A percentile compares a stretch with the other conserved stretches of the same genome.
Evolutionary conservation across 2,329 filamentous ascomycete species (phyloP).

Genomic region (Epichloe coenophiala): DNA sequence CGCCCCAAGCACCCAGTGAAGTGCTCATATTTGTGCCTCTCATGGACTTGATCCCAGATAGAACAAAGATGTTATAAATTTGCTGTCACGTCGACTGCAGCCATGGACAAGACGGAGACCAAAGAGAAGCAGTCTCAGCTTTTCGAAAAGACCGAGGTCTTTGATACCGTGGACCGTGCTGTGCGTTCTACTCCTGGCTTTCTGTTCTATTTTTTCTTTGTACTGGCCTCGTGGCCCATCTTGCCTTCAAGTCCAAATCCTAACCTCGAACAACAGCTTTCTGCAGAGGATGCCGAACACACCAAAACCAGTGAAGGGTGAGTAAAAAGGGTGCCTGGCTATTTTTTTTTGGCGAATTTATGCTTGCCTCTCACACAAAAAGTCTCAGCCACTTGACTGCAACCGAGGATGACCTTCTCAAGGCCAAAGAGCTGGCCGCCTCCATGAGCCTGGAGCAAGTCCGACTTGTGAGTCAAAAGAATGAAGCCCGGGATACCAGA

Average conservation of each 20-base stretch:
- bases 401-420: slow-evolving; percentile 31
- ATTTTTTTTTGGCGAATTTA: background rate
- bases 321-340: background rate
- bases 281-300: background rate
- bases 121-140: background rate
- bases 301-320: background rate
- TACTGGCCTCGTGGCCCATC: too few species aligned
- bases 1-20: background rate
- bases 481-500: background rate
- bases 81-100: background rate
- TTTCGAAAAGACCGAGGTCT: background rate
- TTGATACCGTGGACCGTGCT: background rate
- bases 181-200: background rate
- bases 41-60: background rate
- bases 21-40: background rate
- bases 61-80: background rate
- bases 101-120: slow-evolving; percentile 1
- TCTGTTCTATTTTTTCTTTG: too few species aligned
- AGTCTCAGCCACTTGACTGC: slow-evolving; percentile 17
- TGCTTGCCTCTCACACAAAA: background rate
- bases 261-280: background rate
- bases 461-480: slow-evolving; percentile 14
- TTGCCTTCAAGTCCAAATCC: background rate
- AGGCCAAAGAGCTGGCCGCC: slow-evolving; percentile 30
- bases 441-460: slow-evolving; percentile 26